phyloP scores from a whole-genome alignment of 2,329 filamentous ascomycete genomes.

The Dactylellina drechsleri region DNA sequence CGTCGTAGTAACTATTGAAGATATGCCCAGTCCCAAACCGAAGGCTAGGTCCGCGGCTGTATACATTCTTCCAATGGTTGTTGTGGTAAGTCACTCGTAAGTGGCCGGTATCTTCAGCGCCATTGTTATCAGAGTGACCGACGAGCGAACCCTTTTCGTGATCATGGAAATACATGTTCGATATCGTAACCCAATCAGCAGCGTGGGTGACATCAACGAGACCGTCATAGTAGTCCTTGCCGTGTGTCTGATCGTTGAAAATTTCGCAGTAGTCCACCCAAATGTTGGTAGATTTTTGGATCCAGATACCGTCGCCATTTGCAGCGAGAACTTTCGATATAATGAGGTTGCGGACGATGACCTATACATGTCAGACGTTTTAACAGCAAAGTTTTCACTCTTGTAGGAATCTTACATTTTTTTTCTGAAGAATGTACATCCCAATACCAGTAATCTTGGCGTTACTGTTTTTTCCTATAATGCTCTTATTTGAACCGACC shows the following conservation, averaged over 20 bases:
- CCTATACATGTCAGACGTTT: conserved; percentile 63
- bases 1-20: conserved; percentile 64
- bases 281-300: conserved; percentile 69
- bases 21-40: conserved; percentile 75
- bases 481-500: conserved; percentile 66
- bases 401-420: conserved; percentile 41
- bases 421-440: conserved; percentile 59
- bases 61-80: conserved; percentile 73
- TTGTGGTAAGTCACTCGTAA: conserved; percentile 73
- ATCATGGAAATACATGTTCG: conserved; percentile 67
- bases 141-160: conserved; percentile 72
- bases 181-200: conserved; percentile 69
- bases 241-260: conserved; percentile 69
- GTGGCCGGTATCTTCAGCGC: conserved; percentile 69
- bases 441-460: conserved; percentile 56
- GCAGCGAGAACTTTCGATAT: conserved; percentile 69
- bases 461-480: conserved; percentile 64
- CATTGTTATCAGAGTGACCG: conserved; percentile 71
- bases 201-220: conserved; percentile 73
- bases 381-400: not conserved
- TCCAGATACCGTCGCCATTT: conserved; percentile 70
- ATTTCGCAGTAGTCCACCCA: conserved; percentile 77
- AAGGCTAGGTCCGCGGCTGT: conserved; percentile 71
- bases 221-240: conserved; percentile 76
- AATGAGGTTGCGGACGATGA: conserved; percentile 72